A percentile compares a stretch with the other conserved stretches of the same genome.
phyloP scores from a whole-genome alignment of 2,329 filamentous ascomycete species.

The Colletotrichum lini region DNA sequence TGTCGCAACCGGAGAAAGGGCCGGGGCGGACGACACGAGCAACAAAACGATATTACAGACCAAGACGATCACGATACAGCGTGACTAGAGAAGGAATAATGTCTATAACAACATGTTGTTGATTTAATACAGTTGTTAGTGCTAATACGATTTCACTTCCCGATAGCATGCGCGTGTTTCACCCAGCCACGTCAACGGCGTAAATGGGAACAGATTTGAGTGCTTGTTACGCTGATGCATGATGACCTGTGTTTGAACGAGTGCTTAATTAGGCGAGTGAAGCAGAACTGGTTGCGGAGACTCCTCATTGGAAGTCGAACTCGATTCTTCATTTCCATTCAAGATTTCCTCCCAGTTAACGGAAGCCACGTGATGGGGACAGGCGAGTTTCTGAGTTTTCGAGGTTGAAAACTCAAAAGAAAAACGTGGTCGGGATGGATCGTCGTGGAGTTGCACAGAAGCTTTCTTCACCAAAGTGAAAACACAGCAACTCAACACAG shows the following conservation, averaged over 20 bases:
- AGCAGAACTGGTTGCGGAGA: background rate
- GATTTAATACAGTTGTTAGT: fast-evolving
- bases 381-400: background rate
- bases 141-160: background rate
- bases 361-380: background rate
- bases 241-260: too few relatives aligned
- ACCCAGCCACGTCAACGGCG: background rate
- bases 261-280: too few relatives aligned
- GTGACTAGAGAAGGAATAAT: conserved; percentile 1
- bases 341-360: background rate
- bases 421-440: too few relatives aligned
- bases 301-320: background rate
- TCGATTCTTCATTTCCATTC: background rate
- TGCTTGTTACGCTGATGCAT: too few relatives aligned
- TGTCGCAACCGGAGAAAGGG: conserved; percentile 20
- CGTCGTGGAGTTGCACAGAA: too few relatives aligned
- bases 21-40: conserved; percentile 44
- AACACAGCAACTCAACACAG: too few relatives aligned
- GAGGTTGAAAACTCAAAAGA: background rate
- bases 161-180: too few relatives aligned
- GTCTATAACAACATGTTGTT: too few relatives aligned
- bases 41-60: conserved; percentile 49
- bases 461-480: too few relatives aligned
- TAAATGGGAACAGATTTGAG: too few relatives aligned
- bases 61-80: conserved; percentile 44